Evolutionary conservation across 78 protist genomes (phyloP), one percentile per base, ranked within the genome.

Genomic region (Neovahlkampfia damariscottae): DNA sequence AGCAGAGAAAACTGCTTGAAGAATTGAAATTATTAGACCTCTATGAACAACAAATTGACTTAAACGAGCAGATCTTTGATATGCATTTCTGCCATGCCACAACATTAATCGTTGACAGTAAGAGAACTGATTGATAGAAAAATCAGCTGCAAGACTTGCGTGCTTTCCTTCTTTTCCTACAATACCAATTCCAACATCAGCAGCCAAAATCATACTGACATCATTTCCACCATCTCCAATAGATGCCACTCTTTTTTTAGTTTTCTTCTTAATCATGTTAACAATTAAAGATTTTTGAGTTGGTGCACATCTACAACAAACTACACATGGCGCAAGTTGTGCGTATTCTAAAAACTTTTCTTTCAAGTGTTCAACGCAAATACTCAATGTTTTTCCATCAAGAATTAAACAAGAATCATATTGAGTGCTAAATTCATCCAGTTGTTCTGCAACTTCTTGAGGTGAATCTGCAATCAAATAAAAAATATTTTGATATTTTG

Each of bases 181-280:
- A 39, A 97, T 89, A 32, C 97, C 99, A 28, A 95, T 70, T 73
- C 99, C 99, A 10, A 96, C 95, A 67, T 97, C 92, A 29, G 99
- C 98, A 2, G 96, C 95, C 41, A 81, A 94, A 67, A 97, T 96
- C 99, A 97, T 97, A 37, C 83, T 58, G 31, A 96, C 96, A 75
- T 97, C 99, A 67, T 97, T 97, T 40, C 98, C 98, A 35, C 99
- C 99, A 69, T 97, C 99, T 40, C 99, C 98, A 30, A 95, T 92
- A 34, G 97, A 92, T 38, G 89, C 74, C 32, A 81, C 78, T 68
- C 79, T 67, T 31, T 76, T 76, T 10, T 27, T 80, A 0, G 93
- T 86, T 38, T 77, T 27, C n/a, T 87, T 70, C 72, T 75, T 82
- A 50, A 93, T 74, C 1, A 87, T 31, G n/a, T 80, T 19, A 10